These are phyloP conservation scores for Penicillium dipodomyicola DNA, from an alignment of 495 filamentous ascomycete species.

Conservation along the genomic window DNA sequence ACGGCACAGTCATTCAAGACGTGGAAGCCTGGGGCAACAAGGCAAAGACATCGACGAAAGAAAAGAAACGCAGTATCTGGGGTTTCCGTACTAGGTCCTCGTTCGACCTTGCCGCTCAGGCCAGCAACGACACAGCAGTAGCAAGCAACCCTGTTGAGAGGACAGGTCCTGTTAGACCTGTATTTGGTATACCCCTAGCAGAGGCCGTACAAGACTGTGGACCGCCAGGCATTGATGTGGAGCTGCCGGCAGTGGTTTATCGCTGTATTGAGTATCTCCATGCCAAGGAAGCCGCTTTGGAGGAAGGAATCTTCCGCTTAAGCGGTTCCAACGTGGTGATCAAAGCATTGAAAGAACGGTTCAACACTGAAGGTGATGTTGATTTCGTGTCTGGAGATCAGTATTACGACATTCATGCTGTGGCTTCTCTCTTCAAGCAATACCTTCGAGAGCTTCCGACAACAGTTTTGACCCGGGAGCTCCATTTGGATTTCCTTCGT, in stretches of 20 bases:
- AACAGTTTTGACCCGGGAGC: conserved; percentile 84
- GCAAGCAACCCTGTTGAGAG: conserved; percentile 47
- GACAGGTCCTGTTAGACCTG: conserved; percentile 61
- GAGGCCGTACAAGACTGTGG: conserved; percentile 82
- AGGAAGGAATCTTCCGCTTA: conserved; percentile 95
- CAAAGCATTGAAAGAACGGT: conserved; percentile 83
- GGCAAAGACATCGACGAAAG: conserved; percentile 57
- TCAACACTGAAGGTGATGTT: conserved; percentile 92
- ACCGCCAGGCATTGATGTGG: conserved; percentile 65
- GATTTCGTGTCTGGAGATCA: conserved; percentile 79
- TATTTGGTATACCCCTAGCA: conserved; percentile 81
- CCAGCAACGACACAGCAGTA: conserved; percentile 37
- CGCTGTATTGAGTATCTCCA: conserved; percentile 93
- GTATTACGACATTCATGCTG: conserved; percentile 94
- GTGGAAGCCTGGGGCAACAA: conserved; percentile 85
- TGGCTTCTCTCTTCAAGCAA: conserved; percentile 89
- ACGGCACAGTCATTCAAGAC: conserved; percentile 82
- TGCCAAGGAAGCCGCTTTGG: conserved; percentile 72
- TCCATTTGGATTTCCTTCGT: conserved; percentile 83
- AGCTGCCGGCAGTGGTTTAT: conserved; percentile 93
- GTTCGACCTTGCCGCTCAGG: conserved; percentile 52
- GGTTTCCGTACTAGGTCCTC: conserved; percentile 74
- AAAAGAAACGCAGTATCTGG: conserved; percentile 93
- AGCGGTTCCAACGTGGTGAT: conserved; percentile 94
- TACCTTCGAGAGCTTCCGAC: conserved; percentile 91